A percentile compares a stretch with the other conserved stretches of the same genome.
Evolutionary conservation across 495 filamentous ascomycete species (phyloP).

Genomic region (Schizothecium vesticola): DNA sequence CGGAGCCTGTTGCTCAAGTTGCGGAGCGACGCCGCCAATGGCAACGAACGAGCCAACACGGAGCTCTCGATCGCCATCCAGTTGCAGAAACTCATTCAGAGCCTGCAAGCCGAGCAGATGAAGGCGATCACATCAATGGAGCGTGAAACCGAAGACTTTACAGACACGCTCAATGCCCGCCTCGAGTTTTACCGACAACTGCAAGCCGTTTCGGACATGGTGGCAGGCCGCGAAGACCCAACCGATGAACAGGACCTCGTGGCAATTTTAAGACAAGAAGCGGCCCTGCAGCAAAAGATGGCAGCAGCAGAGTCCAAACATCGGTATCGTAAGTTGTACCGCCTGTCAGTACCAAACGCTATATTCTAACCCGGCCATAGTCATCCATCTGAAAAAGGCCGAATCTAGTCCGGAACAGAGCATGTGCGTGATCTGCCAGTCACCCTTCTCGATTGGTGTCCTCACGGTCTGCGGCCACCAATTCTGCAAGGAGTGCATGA

Average conservation of each 20-base stretch:
- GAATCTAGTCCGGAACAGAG: slow-evolving; percentile 54
- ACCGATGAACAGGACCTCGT: slow-evolving; percentile 26
- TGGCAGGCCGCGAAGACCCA: slow-evolving; percentile 60
- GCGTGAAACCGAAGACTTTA: slow-evolving; percentile 72
- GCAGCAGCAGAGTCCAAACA: slow-evolving; percentile 60
- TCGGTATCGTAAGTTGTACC: slow-evolving; percentile 54
- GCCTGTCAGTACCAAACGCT: background rate
- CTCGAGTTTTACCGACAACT: slow-evolving; percentile 86
- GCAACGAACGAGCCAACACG: slow-evolving; percentile 54
- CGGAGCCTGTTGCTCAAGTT: slow-evolving; percentile 58
- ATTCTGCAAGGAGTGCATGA: slow-evolving; percentile 82
- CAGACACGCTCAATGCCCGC: slow-evolving; percentile 70
- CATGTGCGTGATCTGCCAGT: slow-evolving; percentile 77
- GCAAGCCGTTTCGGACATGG: slow-evolving; percentile 80
- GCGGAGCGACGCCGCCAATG: slow-evolving; percentile 53
- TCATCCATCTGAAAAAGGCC: slow-evolving; percentile 41
- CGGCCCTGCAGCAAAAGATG: slow-evolving; percentile 48
- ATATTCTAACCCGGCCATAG: slow-evolving; percentile 24
- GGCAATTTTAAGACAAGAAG: slow-evolving; percentile 37
- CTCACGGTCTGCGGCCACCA: slow-evolving; percentile 87
- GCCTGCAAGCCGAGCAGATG: slow-evolving; percentile 56
- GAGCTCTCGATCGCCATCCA: slow-evolving; percentile 58
- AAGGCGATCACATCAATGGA: slow-evolving; percentile 58
- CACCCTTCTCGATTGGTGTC: slow-evolving; percentile 66
- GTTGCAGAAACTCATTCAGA: slow-evolving; percentile 52